Evolutionary conservation across 805 yeast genomes (phyloP).

Genomic region (Sporopachydermia lactativora): DNA sequence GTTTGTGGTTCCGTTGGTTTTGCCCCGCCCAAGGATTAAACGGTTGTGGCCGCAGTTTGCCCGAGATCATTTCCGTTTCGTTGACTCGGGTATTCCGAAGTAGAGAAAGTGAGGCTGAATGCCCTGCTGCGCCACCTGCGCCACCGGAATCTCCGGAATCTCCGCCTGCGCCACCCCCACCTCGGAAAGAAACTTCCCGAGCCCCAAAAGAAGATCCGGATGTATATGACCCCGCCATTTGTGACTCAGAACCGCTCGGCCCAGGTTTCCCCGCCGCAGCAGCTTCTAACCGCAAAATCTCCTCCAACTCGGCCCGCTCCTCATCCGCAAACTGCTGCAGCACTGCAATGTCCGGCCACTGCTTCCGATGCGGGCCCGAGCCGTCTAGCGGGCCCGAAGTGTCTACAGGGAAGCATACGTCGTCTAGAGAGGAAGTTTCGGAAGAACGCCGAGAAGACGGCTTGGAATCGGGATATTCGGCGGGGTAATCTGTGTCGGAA

Average conservation of each 20-base stretch:
- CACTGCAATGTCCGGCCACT: constrained; percentile 78
- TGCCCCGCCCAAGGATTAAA: not conserved
- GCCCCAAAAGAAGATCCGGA: not conserved
- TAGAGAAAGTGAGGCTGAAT: constrained; percentile 15
- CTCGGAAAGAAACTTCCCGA: constrained; percentile 1
- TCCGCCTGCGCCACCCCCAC: too few relatives aligned
- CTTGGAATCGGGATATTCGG: constrained; percentile 26
- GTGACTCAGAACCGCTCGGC: too few relatives aligned
- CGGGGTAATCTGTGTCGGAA: not conserved
- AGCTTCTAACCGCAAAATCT: not conserved
- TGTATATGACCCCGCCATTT: not conserved
- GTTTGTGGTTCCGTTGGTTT: not conserved
- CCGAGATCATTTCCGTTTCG: constrained; percentile 19
- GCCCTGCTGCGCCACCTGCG: too few relatives aligned
- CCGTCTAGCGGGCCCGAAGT: constrained; percentile 15
- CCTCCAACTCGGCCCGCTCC: constrained; percentile 37
- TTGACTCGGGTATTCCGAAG: constrained; percentile 19
- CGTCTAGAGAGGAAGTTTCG: constrained; percentile 62
- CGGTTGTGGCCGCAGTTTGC: not conserved
- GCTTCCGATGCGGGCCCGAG: constrained; percentile 16
- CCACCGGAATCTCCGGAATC: too few relatives aligned
- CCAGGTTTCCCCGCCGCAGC: too few relatives aligned
- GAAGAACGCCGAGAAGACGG: constrained; percentile 49
- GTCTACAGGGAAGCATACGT: constrained; percentile 83
- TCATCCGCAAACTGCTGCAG: constrained; percentile 65